Conservation (phyloP, 805 yeast species). For the Metschnikowia matae region DNA sequence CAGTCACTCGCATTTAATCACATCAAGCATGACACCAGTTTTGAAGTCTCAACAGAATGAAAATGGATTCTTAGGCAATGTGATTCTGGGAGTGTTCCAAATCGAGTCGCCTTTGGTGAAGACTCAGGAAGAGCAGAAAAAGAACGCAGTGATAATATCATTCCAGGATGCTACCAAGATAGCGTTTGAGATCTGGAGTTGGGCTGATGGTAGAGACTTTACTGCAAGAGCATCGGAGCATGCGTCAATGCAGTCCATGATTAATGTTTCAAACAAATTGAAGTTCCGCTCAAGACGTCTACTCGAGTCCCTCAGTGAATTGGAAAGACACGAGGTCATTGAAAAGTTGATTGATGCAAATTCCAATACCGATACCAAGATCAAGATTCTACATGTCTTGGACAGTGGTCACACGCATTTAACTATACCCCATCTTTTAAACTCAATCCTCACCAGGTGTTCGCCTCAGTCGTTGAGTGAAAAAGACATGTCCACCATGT, state of each 20-base stretch:
- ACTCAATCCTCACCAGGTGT: slow-evolving; percentile 49
- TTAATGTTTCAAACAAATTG: slow-evolving; percentile 49
- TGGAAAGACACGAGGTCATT: slow-evolving; percentile 71
- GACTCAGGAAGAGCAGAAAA: slow-evolving; percentile 48
- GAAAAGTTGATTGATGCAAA: slow-evolving; percentile 55
- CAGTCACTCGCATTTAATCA: slow-evolving; percentile 51
- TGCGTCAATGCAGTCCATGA: slow-evolving; percentile 26
- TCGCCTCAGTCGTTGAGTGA: slow-evolving; percentile 29
- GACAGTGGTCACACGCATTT: slow-evolving; percentile 80
- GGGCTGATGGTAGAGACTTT: slow-evolving; percentile 48
- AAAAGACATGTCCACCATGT: slow-evolving; percentile 42
- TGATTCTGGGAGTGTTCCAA: slow-evolving; percentile 75
- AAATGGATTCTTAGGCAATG: slow-evolving; percentile 58
- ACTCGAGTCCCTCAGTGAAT: slow-evolving; percentile 55
- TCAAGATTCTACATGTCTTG: slow-evolving; percentile 67
- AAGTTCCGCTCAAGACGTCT: slow-evolving; percentile 67
- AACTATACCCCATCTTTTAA: slow-evolving; percentile 65
- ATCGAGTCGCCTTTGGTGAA: slow-evolving; percentile 58
- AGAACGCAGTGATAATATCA: slow-evolving; percentile 56
- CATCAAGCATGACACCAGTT: slow-evolving; percentile 24
- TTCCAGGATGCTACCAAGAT: slow-evolving; percentile 56
- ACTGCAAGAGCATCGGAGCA: background rate
- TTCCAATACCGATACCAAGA: slow-evolving; percentile 17
- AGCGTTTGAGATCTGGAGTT: slow-evolving; percentile 64
- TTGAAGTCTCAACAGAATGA: slow-evolving; percentile 23